Conservation (phyloP, 768 basidiomycete species). For the Auriculariales sp. region DNA sequence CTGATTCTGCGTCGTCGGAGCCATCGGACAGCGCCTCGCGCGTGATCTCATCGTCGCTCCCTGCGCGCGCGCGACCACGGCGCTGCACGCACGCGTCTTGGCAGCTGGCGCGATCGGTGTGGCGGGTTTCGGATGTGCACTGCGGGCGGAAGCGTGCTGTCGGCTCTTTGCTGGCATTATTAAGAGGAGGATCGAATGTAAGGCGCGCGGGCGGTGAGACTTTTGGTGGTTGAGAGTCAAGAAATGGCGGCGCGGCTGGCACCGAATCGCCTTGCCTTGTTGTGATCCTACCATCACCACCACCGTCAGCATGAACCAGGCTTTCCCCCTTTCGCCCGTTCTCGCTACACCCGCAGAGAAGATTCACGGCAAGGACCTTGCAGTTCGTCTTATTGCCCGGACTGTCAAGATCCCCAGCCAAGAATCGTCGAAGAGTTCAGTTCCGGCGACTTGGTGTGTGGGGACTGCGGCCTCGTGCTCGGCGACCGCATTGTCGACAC, state of each 20-base stretch:
- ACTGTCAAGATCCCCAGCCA: constrained; percentile 86
- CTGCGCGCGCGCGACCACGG: constrained; percentile 14
- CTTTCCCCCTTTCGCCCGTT: constrained; percentile 51
- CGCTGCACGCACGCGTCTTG: constrained; percentile 8
- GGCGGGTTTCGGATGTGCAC: background rate
- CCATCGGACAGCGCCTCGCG: constrained; percentile 51
- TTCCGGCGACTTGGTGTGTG: constrained; percentile 93
- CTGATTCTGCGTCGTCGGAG: constrained; percentile 21
- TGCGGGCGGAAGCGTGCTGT: too few species aligned
- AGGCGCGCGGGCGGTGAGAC: too few species aligned
- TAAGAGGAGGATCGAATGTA: too few species aligned
- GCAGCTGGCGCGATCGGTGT: background rate
- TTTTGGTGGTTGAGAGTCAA: too few species aligned
- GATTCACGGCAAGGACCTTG: constrained; percentile 66
- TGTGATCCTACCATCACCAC: too few species aligned
- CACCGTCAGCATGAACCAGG: constrained; percentile 56
- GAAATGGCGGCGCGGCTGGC: too few species aligned
- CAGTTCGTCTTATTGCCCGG: constrained; percentile 89
- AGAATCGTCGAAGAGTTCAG: constrained; percentile 96
- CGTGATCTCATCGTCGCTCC: constrained; percentile 68
- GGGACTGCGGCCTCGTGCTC: constrained; percentile 82
- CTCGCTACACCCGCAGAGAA: constrained; percentile 24
- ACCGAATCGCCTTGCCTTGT: too few species aligned
- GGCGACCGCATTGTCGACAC: constrained; percentile 97
- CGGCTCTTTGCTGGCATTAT: too few species aligned